Evolutionary conservation across 345 rosid species (phyloP), one percentile per base, ranked within the genome.

Genomic region (Eucalyptus erythrocorys): DNA sequence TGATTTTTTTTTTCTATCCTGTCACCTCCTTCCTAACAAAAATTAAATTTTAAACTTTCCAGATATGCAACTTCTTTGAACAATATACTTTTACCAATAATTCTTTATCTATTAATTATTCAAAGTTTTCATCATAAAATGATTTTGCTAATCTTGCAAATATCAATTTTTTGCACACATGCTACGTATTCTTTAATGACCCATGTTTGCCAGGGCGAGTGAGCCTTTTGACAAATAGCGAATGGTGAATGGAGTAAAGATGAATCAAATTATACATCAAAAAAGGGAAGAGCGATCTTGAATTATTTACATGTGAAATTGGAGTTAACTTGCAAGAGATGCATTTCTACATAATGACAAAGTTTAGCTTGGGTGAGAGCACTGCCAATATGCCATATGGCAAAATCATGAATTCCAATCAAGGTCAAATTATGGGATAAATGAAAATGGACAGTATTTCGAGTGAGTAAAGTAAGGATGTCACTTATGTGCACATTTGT

Each of bases 211-310:
- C 1, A 0, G 0, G 34, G 68, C 0, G 34, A 59, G 68, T 13
- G 68, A 6, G 14, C 30, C 64, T 50, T 50, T 50, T 50, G 57
- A 19, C 4, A 0, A 59, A 59, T 12, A 27, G 13, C 0, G 32
- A 27, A 5, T 27, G 34, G 8, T 1, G 4, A 61, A 27, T 30
- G 17, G 4, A 30, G 68, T 12, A 30, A 13, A 13, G 34, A 61
- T 61, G 4, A 61, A 61, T 61, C 17, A 30, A 61, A 61, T 27
- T 1, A 0, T 61, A 30, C 32, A 61, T 13, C 0, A 13, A 61
- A 1, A 13, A 61, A 61, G 0, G 8, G 16, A 12, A 30, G 4
- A 30, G 16, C 2, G 1, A 30, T 61, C 4, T 6, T 30, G 16
- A 8, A 61, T 61, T 30, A 0, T 61, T 27, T 13, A 30, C 5